Evolutionary conservation across 2,329 filamentous ascomycete genomes (phyloP).

Genomic region (Monosporascus sp.): DNA sequence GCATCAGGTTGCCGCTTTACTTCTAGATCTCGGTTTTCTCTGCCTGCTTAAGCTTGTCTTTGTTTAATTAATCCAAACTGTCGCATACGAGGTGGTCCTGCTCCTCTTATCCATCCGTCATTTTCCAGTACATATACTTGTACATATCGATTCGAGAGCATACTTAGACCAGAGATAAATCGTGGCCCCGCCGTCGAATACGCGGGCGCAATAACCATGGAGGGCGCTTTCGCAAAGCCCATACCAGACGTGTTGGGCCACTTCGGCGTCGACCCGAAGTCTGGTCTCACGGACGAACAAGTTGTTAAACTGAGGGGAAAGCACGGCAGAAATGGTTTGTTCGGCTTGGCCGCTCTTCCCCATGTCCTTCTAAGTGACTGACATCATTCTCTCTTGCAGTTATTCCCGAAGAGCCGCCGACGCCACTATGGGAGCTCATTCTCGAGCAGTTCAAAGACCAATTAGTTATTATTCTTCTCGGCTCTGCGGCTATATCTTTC

Average conservation of each 20-base stretch:
- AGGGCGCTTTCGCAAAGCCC: slow-evolving; percentile 57
- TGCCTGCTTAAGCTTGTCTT: not conserved
- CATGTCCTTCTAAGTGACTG: slow-evolving; percentile 8
- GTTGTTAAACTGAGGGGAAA: slow-evolving; percentile 51
- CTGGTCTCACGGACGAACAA: slow-evolving; percentile 56
- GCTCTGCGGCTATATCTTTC: slow-evolving; percentile 89
- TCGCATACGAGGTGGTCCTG: not conserved
- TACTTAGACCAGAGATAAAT: not conserved
- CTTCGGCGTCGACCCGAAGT: slow-evolving; percentile 50
- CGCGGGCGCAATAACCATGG: slow-evolving; percentile 41
- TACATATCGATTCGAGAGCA: not conserved
- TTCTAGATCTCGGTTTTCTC: slow-evolving; percentile 3
- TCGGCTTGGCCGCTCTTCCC: not conserved
- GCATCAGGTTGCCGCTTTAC: not conserved
- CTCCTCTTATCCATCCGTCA: not conserved
- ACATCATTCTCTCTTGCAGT: slow-evolving; percentile 31
- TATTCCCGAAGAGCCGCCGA: slow-evolving; percentile 83
- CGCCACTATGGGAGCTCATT: slow-evolving; percentile 92
- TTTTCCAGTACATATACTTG: not conserved
- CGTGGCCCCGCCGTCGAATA: slow-evolving; percentile 3
- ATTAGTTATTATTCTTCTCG: slow-evolving; percentile 90
- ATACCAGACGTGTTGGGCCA: slow-evolving; percentile 53
- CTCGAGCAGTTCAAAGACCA: slow-evolving; percentile 99
- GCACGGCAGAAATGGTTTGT: slow-evolving; percentile 63
- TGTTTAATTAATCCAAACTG: not conserved